Evolutionary conservation across 441 rosid species (phyloP), one percentile per base, ranked within the genome.

Genomic region (Populus hybrid): DNA sequence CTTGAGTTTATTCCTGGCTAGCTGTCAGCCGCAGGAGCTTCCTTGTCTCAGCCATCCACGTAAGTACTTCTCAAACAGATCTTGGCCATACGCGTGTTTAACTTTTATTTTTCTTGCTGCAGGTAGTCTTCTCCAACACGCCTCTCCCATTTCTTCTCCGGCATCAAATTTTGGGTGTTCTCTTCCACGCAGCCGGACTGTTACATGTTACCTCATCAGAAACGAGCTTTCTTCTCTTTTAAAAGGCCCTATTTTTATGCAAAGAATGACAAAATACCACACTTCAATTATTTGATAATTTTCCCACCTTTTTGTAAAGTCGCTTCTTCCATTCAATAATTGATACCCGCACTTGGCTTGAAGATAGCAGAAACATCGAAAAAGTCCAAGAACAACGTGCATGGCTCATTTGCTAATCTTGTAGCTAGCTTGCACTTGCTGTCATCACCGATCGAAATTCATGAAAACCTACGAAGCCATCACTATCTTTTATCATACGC

Each of bases 361-460:
- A 34, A 14, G 72, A 34, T 34, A 14, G 40, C 6, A 30, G 23
- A 59, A n/a, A n/a, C 12, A 26, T 12, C n/a, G 35, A 32, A 7
- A 30, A 5, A 68, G 5, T 30, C 32, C 32, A 30, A 8, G 36
- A 23, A 23, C n/a, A 8, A 14, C 32, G 34, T 8, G 12, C 23
- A 11, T 20, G 38, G 54, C 4, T 69, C 5, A 10, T 20, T 20
- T 65, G 24, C 61, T 59, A 12, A 23, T 59, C n/a, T 11, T 70
- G 5, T 59, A 28, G 16, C 6, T 71, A 38, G 18, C 57, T 66
- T 28, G 65, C 20, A 66, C n/a, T 26, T 50, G 73, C 14, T 11
- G 74, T 68, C 86, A 90, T 84, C 91, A 90, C 85, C 38, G 79
- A 73, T 21, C 85, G 80, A 69, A 90, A 88, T 72, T 90, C 89